A percentile compares a stretch with the other conserved stretches of the same genome.
phyloP scores from a whole-genome alignment of 1,139 yeast genomes.

The Scheffersomyces segobiensis region DNA sequence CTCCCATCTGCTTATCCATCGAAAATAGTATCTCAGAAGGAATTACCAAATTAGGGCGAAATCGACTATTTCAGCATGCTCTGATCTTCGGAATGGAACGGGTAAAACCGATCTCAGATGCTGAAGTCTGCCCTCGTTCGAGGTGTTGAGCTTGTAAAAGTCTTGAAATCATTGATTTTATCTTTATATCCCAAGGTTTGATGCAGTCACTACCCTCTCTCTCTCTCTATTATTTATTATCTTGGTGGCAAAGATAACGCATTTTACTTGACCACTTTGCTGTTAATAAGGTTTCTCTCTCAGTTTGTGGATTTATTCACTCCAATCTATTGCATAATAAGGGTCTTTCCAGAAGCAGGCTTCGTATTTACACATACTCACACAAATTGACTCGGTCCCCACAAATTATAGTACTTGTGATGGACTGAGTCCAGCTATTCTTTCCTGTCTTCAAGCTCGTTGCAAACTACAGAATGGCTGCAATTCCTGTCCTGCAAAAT shows the following conservation, averaged over 20 bases:
- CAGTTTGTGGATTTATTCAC: not conserved
- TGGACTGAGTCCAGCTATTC: not conserved
- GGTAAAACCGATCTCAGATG: not conserved
- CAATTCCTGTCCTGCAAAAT: not conserved
- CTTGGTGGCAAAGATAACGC: not conserved
- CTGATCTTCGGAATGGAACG: not conserved
- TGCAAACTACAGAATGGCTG: not conserved
- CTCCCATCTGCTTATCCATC: not conserved
- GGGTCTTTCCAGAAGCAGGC: not conserved
- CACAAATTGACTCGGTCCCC: not conserved
- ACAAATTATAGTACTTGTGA: not conserved
- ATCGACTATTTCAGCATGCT: not conserved
- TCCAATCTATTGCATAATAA: not conserved
- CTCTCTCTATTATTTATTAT: too few species aligned
- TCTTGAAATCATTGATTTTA: not conserved
- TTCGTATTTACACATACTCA: not conserved
- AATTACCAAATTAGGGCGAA: not conserved
- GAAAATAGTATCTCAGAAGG: not conserved
- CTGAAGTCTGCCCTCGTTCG: not conserved
- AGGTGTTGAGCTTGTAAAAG: not conserved
- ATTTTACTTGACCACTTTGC: not conserved
- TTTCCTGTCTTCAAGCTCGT: not conserved
- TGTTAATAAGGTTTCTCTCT: not conserved
- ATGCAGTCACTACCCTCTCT: not conserved
- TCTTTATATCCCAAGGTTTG: not conserved